A percentile compares a stretch with the other conserved stretches of the same genome.
These are phyloP conservation scores for Mucor mucedo DNA, from an alignment of 371 early-diverging fungal genomes.

Conservation along the genomic window DNA sequence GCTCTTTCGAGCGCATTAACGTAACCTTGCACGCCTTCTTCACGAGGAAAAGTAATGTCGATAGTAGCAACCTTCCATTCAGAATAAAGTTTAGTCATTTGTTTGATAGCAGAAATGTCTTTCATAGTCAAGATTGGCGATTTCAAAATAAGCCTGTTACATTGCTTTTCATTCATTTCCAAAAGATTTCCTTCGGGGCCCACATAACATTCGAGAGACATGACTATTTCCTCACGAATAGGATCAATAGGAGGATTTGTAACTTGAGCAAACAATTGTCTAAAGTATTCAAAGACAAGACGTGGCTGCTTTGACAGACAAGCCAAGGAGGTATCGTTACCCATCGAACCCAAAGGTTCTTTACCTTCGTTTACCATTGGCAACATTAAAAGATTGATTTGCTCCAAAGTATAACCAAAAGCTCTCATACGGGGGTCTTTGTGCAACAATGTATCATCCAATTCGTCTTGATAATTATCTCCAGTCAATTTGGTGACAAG, in stretches of 20 bases:
- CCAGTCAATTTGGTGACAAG: conserved; percentile 37
- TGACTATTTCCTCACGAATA: conserved; percentile 96
- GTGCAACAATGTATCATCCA: conserved; percentile 53
- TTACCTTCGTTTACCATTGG: conserved; percentile 91
- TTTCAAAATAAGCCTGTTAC: conserved; percentile 75
- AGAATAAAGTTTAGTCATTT: conserved; percentile 61
- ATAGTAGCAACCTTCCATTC: conserved; percentile 86
- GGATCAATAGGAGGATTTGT: conserved; percentile 98
- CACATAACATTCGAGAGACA: conserved; percentile 94
- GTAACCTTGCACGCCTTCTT: conserved; percentile 81
- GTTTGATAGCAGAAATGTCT: conserved; percentile 80
- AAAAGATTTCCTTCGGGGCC: conserved; percentile 95
- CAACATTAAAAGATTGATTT: conserved; percentile 84
- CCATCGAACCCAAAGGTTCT: conserved; percentile 98
- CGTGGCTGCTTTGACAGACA: conserved; percentile 90
- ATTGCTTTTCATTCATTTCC: conserved; percentile 79
- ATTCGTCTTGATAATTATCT: conserved; percentile 4
- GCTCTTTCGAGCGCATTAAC: conserved; percentile 80
- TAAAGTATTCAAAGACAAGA: conserved; percentile 93
- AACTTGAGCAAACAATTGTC: conserved; percentile 97
- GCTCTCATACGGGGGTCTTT: conserved; percentile 85
- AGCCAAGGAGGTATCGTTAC: conserved; percentile 93
- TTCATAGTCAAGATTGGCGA: conserved; percentile 86
- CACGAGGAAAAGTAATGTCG: conserved; percentile 83
- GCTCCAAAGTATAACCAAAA: conserved; percentile 93